These are phyloP conservation scores for Mycosarcoma maydis DNA, from an alignment of 1,284 basidiomycete species.

Conservation along the genomic window DNA sequence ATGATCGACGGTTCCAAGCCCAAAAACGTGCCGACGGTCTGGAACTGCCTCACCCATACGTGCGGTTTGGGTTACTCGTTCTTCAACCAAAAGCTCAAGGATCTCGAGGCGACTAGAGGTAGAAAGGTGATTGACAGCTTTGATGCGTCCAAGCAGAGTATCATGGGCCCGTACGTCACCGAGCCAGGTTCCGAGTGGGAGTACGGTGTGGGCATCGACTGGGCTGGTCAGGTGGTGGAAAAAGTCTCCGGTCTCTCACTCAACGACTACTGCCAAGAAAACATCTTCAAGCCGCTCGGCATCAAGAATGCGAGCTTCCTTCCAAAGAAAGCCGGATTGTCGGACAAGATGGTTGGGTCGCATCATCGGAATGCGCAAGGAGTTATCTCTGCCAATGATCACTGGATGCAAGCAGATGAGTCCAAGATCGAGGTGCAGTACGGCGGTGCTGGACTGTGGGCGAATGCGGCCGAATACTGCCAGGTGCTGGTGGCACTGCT, in stretches of 20 bases:
- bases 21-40: constrained; percentile 47
- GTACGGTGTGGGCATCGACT: constrained; percentile 51
- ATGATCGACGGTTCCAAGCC: constrained; percentile 39
- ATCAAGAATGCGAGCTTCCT: constrained; percentile 48
- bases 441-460: constrained; percentile 42
- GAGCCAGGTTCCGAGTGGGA: constrained; percentile 57
- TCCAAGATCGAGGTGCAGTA: constrained; percentile 53
- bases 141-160: constrained; percentile 16
- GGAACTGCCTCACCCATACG: constrained; percentile 53
- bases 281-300: constrained; percentile 57
- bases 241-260: constrained; percentile 45
- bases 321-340: constrained; percentile 17
- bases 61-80: constrained; percentile 38
- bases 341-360: constrained; percentile 37
- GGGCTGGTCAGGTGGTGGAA: constrained; percentile 51
- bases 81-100: constrained; percentile 44
- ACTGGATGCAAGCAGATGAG: constrained; percentile 38
- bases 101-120: constrained; percentile 18
- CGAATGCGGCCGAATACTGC: constrained; percentile 41
- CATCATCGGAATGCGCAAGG: constrained; percentile 28
- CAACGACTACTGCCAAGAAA: constrained; percentile 50
- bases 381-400: constrained; percentile 25
- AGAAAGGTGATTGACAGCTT: constrained; percentile 34
- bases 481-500: constrained; percentile 52
- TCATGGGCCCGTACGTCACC: constrained; percentile 31